These are phyloP conservation scores for Kuraishia hungarica DNA, from an alignment of 805 yeast species.

Conservation along the genomic window DNA sequence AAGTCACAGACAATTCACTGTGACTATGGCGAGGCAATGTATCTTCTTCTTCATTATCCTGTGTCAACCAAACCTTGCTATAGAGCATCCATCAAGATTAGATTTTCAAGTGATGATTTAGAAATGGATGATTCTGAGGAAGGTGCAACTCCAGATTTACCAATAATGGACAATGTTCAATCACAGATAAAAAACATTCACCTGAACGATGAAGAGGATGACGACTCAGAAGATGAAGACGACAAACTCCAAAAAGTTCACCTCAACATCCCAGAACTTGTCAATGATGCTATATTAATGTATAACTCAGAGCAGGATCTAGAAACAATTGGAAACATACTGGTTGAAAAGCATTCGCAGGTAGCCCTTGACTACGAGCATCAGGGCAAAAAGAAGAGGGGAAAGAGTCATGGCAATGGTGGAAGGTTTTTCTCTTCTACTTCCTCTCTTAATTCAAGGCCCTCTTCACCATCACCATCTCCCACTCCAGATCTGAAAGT, in stretches of 20 bases:
- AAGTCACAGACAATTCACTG: slow-evolving; percentile 34
- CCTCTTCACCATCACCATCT: not conserved
- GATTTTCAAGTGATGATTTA: not conserved
- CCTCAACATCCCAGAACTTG: not conserved
- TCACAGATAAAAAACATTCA: not conserved
- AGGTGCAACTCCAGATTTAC: not conserved
- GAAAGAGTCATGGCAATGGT: not conserved
- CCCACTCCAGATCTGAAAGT: not conserved
- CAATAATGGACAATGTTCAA: not conserved
- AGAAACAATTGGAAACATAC: slow-evolving; percentile 1
- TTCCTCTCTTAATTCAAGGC: not conserved
- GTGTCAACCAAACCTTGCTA: slow-evolving; percentile 5
- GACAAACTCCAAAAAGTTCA: not conserved
- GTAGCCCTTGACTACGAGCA: not conserved
- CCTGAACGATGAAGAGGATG: not conserved
- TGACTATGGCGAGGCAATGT: slow-evolving; percentile 44
- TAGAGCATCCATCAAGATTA: not conserved
- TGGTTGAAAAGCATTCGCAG: slow-evolving; percentile 2
- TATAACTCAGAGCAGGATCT: slow-evolving; percentile 2
- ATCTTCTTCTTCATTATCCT: slow-evolving; percentile 43
- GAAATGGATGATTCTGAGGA: not conserved
- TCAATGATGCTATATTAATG: slow-evolving; percentile 3
- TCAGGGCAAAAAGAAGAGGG: not conserved
- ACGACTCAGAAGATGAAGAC: not conserved
- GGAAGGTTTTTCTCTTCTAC: not conserved